Evolutionary conservation across 1,284 basidiomycete genomes (phyloP).

Genomic region (Golubevia sp.): DNA sequence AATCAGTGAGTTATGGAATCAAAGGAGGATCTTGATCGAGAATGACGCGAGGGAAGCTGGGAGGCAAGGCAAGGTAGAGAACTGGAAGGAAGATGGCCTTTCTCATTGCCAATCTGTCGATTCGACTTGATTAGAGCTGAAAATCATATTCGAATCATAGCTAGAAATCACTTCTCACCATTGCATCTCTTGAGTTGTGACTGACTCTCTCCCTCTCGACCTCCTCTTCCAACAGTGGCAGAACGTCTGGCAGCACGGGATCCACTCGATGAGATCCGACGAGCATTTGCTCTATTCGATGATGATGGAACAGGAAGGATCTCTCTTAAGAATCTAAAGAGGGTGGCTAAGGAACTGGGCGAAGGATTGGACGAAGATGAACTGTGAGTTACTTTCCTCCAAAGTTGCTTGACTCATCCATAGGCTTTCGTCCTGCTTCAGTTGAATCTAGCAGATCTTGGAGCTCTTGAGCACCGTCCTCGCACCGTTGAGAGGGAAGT

Average conservation of each 20-base stretch:
- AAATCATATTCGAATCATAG: background rate
- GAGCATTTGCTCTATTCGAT: slow-evolving; percentile 95
- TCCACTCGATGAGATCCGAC: slow-evolving; percentile 92
- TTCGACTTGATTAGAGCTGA: no score
- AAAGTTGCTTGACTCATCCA: no score
- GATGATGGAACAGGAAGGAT: slow-evolving; percentile 96
- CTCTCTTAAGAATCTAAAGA: slow-evolving; percentile 82
- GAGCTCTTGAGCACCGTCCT: no score
- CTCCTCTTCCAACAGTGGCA: slow-evolving; percentile 73
- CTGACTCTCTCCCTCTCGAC: background rate
- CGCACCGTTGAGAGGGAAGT: no score
- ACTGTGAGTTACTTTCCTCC: slow-evolving; percentile 71
- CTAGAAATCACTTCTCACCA: background rate
- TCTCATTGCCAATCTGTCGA: no score
- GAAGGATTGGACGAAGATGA: slow-evolving; percentile 96
- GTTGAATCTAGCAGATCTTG: no score
- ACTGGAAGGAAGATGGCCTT: slow-evolving; percentile 16
- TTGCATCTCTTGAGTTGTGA: background rate
- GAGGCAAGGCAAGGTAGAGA: no score
- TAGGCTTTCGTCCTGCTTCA: no score
- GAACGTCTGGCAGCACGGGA: slow-evolving; percentile 89
- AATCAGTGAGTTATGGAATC: slow-evolving; percentile 78
- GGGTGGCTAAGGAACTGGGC: slow-evolving; percentile 96
- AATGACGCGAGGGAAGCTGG: no score
- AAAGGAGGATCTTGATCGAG: background rate